phyloP scores from a whole-genome alignment of 352 stramenopile species.

The Globisporangium sylvaticum region DNA sequence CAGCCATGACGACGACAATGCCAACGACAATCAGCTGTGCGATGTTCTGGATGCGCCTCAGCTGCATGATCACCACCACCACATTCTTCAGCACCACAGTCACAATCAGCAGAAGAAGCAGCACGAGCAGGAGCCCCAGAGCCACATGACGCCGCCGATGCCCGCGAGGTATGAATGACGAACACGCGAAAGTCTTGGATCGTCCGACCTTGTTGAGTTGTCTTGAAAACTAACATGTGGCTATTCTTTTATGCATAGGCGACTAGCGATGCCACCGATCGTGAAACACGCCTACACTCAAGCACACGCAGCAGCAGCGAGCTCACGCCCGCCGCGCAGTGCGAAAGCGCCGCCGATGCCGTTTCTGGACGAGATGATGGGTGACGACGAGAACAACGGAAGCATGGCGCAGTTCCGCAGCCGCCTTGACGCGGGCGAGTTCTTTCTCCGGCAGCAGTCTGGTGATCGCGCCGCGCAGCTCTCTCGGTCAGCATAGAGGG shows the following conservation, averaged over 20 bases:
- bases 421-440: slow-evolving; percentile 11
- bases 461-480: slow-evolving; percentile 4
- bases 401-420: slow-evolving; percentile 18
- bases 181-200: neutral
- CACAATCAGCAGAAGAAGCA: neutral
- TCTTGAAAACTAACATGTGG: neutral
- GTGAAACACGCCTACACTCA: neutral
- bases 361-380: slow-evolving; percentile 23
- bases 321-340: neutral
- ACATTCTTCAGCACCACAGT: neutral
- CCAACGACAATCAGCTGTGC: neutral
- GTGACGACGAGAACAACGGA: slow-evolving; percentile 17
- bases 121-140: neutral
- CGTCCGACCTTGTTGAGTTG: neutral
- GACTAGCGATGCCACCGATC: neutral
- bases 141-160: neutral
- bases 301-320: neutral
- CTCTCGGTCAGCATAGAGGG: slow-evolving; percentile 3
- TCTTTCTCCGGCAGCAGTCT: slow-evolving; percentile 3
- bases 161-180: neutral
- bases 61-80: neutral
- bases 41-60: neutral
- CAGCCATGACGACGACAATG: too few species aligned
- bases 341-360: slow-evolving; percentile 17
- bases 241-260: neutral